Percentiles rank a stretch among this genome's conserved stretches.
Evolutionary conservation across 305 asterid species (phyloP).

Genomic region (Solanum hybrid): DNA sequence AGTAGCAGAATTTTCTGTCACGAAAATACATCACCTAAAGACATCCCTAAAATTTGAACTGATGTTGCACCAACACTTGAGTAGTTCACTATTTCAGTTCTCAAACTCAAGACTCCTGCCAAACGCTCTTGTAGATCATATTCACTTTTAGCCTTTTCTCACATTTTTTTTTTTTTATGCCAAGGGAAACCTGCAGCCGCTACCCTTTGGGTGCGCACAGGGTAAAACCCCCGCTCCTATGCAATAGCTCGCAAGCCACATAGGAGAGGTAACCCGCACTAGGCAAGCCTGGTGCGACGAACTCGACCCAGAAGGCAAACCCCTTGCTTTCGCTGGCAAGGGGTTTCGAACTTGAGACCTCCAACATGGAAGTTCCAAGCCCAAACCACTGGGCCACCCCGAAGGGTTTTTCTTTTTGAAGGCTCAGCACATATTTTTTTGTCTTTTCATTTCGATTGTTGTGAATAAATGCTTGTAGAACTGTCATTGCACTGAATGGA

Average conservation of each 20-base stretch:
- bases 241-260: no score
- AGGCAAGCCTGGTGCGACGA: no score
- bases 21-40: not conserved
- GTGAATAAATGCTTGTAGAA: not conserved
- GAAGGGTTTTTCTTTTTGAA: not conserved
- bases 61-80: not conserved
- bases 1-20: not conserved
- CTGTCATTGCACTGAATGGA: not conserved
- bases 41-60: not conserved
- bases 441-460: not conserved
- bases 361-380: no score
- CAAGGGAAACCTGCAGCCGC: no score
- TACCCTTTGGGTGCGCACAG: no score
- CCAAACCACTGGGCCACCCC: no score
- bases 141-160: not conserved
- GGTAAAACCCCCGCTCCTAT: no score
- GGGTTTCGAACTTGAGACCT: no score
- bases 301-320: no score
- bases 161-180: not conserved
- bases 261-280: no score
- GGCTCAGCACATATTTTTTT: not conserved
- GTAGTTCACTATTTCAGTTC: not conserved
- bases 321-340: no score
- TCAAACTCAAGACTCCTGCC: not conserved
- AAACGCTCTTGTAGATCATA: not conserved